Evolutionary conservation across 257 asterid species (phyloP).

Genomic region (Handroanthus guayacan): DNA sequence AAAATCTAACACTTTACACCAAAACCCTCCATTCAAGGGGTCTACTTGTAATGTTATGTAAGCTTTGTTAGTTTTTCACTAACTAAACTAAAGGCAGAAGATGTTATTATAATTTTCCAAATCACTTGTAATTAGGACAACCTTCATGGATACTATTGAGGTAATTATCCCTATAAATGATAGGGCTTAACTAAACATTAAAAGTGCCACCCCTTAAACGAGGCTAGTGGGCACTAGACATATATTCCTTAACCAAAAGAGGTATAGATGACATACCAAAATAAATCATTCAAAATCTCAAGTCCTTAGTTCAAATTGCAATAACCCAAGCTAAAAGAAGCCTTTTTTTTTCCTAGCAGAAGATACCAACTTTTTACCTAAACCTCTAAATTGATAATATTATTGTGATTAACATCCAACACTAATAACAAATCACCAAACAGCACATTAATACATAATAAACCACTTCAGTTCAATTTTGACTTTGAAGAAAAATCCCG

Average conservation of each 20-base stretch:
- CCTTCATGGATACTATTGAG: too few species aligned
- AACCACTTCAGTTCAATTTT: not conserved
- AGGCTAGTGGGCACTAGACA: not conserved
- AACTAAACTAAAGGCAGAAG: too few species aligned
- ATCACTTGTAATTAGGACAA: too few species aligned
- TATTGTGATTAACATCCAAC: not conserved
- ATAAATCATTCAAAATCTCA: not conserved
- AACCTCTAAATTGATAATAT: not conserved
- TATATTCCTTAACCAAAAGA: not conserved
- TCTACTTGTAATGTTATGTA: too few species aligned
- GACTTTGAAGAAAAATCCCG: not conserved
- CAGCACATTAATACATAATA: not conserved
- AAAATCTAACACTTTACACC: too few species aligned
- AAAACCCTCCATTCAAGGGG: too few species aligned
- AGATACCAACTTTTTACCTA: slow-evolving; percentile 13
- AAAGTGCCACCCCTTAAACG: slow-evolving; percentile 7
- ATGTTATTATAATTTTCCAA: too few species aligned
- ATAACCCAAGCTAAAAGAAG: not conserved
- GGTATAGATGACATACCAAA: not conserved
- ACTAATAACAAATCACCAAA: not conserved
- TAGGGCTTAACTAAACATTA: not conserved
- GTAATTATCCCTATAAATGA: not conserved
- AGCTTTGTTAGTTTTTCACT: too few species aligned
- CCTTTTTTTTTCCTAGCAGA: not conserved
- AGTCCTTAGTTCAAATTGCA: not conserved